Conservation (phyloP, 495 filamentous ascomycete species). For the Darksidea phi region DNA sequence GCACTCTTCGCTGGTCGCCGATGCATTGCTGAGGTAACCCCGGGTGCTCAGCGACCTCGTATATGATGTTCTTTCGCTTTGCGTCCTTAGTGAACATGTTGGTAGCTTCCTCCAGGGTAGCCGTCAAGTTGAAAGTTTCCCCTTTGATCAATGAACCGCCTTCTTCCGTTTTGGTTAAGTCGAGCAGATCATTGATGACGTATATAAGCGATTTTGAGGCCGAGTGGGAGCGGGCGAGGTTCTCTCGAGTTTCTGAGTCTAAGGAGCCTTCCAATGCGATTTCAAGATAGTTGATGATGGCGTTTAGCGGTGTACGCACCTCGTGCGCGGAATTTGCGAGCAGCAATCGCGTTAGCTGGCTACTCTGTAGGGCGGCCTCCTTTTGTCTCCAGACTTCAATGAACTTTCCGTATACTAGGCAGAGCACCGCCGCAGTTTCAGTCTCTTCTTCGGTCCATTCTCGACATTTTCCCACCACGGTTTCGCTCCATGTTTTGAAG, state of each 20-base stretch:
- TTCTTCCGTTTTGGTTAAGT: slow-evolving; percentile 86
- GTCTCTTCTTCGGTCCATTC: slow-evolving; percentile 77
- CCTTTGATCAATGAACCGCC: slow-evolving; percentile 78
- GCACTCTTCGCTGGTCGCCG: slow-evolving; percentile 75
- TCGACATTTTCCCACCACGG: slow-evolving; percentile 68
- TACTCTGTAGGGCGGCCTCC: slow-evolving; percentile 79
- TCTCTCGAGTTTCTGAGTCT: slow-evolving; percentile 82
- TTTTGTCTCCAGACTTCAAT: slow-evolving; percentile 94
- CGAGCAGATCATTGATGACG: slow-evolving; percentile 92
- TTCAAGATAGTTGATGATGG: slow-evolving; percentile 94
- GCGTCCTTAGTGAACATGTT: slow-evolving; percentile 72
- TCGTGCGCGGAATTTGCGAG: slow-evolving; percentile 93
- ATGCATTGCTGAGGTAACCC: slow-evolving; percentile 70
- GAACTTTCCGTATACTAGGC: slow-evolving; percentile 87
- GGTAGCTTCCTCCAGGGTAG: slow-evolving; percentile 72
- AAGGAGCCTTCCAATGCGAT: slow-evolving; percentile 85
- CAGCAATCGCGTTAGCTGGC: slow-evolving; percentile 74
- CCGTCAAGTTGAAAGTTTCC: slow-evolving; percentile 71
- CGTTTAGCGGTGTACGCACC: slow-evolving; percentile 90
- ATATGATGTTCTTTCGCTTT: slow-evolving; percentile 69
- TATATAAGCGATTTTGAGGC: slow-evolving; percentile 96
- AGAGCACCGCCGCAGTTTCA: slow-evolving; percentile 85
- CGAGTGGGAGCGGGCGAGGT: slow-evolving; percentile 81
- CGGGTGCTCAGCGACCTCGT: slow-evolving; percentile 64
- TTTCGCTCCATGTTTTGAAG: slow-evolving; percentile 75